Percentiles rank a stretch among this genome's conserved stretches.
phyloP scores from a whole-genome alignment of 805 yeast genomes.

The Starmerella sirachaensis region DNA sequence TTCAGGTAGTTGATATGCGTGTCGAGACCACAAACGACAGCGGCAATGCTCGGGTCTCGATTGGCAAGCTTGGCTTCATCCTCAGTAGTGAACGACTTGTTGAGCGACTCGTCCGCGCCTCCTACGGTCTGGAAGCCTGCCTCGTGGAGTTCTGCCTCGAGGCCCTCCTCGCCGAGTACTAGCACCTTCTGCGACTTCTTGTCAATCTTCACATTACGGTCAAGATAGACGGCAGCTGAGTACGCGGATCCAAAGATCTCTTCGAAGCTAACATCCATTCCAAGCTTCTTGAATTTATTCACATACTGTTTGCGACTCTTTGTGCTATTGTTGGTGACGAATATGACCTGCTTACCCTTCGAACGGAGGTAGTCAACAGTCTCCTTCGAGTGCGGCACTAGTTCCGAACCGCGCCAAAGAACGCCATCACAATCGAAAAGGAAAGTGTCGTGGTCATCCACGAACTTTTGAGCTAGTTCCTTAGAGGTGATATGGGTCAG shows the following conservation, averaged over 20 bases:
- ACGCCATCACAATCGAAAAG: constrained; percentile 97
- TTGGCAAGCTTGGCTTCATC: constrained; percentile 32
- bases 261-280: constrained; percentile 35
- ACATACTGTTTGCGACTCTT: constrained; percentile 73
- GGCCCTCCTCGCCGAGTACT: constrained; percentile 82
- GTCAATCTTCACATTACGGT: constrained; percentile 61
- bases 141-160: constrained; percentile 61
- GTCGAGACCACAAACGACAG: constrained; percentile 84
- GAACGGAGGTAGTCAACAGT: constrained; percentile 50
- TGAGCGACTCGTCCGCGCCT: constrained; percentile 60
- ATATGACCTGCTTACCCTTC: constrained; percentile 55
- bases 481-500: constrained; percentile 20
- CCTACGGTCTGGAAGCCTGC: constrained; percentile 70
- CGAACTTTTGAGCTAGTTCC: constrained; percentile 32
- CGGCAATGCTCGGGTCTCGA: constrained; percentile 61
- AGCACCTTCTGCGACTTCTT: constrained; percentile 61
- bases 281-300: constrained; percentile 56
- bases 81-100: constrained; percentile 41
- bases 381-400: constrained; percentile 68
- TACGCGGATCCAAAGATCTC: constrained; percentile 88
- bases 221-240: constrained; percentile 78
- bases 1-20: constrained; percentile 67
- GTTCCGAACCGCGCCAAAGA: constrained; percentile 77
- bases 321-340: constrained; percentile 93
- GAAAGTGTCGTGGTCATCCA: constrained; percentile 67